A percentile compares a stretch with the other conserved stretches of the same genome.
Evolutionary conservation across 225 moss, liverwort and hornwort genomes (phyloP).

Genomic region (Takakia lepidozioides): DNA sequence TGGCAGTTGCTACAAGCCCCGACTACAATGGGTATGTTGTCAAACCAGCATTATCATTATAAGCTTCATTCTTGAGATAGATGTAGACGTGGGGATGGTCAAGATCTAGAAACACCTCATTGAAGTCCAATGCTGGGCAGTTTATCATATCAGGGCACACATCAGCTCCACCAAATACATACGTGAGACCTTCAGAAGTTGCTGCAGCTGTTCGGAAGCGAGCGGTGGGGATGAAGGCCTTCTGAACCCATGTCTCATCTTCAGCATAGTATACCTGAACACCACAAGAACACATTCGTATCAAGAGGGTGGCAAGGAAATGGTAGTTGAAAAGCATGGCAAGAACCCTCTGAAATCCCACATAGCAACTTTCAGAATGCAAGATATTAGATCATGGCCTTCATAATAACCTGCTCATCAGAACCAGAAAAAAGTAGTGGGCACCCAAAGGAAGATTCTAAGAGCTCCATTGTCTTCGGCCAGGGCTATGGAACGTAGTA

Average conservation of each 20-base stretch:
- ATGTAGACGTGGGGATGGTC: conserved; percentile 90
- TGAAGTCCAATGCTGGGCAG: conserved; percentile 40
- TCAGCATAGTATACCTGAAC: conserved; percentile 69
- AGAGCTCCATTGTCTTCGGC: too few species aligned
- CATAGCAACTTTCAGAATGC: too few species aligned
- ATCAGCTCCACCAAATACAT: conserved; percentile 72
- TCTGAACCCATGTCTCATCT: conserved; percentile 83
- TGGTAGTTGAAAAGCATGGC: too few species aligned
- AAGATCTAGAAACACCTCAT: conserved; percentile 77
- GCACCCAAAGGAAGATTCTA: too few species aligned
- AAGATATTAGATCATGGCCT: too few species aligned
- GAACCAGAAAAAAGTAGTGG: too few species aligned
- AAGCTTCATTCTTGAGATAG: conserved; percentile 69
- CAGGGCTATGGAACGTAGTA: too few species aligned
- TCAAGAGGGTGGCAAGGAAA: too few species aligned
- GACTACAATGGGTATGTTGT: conserved; percentile 73
- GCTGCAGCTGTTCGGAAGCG: conserved; percentile 90
- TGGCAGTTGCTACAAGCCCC: too few species aligned
- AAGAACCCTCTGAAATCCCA: too few species aligned
- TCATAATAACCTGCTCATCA: too few species aligned
- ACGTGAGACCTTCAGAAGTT: conserved; percentile 60
- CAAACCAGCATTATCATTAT: conserved; percentile 50
- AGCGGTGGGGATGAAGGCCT: conserved; percentile 88
- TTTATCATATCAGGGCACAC: conserved; percentile 19
- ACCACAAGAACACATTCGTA: too few species aligned